Evolutionary conservation across 1,284 basidiomycete species (phyloP).

Genomic region (Papiliotrema fonsecae): DNA sequence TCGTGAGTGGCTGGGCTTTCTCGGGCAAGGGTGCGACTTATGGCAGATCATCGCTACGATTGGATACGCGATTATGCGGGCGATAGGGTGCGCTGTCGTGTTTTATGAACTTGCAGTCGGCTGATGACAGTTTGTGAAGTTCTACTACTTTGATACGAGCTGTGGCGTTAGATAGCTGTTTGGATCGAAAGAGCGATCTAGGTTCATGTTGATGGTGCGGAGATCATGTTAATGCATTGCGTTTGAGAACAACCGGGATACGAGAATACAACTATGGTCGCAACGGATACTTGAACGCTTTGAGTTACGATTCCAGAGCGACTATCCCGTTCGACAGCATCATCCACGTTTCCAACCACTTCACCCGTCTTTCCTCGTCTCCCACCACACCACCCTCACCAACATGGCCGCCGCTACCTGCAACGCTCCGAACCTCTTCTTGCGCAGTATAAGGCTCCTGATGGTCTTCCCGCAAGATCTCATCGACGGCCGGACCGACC

Average conservation of each 20-base stretch:
- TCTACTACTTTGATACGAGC: no score
- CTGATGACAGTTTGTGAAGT: no score
- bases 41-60: constrained; percentile 70
- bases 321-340: constrained; percentile 30
- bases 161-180: no score
- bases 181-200: no score
- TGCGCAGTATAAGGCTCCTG: not conserved
- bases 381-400: not conserved
- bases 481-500: constrained; percentile 22
- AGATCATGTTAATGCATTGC: no score
- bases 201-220: no score
- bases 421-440: not conserved
- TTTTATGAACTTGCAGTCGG: not conserved
- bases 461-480: constrained; percentile 13
- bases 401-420: not conserved
- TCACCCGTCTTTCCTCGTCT: constrained; percentile 1
- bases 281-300: no score
- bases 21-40: not conserved
- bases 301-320: constrained; percentile 17
- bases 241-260: not conserved
- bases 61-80: constrained; percentile 61
- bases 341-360: constrained; percentile 38
- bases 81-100: constrained; percentile 14
- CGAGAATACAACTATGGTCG: no score
- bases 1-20: constrained; percentile 53